phyloP scores from a whole-genome alignment of 495 filamentous ascomycete species.

The Rostrohypoxylon terebratum region DNA sequence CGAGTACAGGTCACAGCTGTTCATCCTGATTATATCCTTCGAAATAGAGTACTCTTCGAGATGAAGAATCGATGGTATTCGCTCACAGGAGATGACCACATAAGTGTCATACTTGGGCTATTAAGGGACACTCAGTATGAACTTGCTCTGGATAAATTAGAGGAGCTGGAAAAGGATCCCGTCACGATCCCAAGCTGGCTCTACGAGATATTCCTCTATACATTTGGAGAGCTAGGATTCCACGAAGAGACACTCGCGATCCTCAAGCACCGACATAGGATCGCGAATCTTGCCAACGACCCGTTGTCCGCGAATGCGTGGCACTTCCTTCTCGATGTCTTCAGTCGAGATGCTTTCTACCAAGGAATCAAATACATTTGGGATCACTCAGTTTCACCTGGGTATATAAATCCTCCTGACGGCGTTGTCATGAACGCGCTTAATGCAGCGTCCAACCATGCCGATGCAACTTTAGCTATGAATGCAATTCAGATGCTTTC shows the following conservation, averaged over 20 bases:
- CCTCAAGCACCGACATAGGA: conserved; percentile 64
- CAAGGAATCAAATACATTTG: conserved; percentile 65
- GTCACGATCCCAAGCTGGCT: conserved; percentile 74
- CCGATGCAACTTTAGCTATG: conserved; percentile 75
- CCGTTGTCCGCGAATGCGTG: conserved; percentile 62
- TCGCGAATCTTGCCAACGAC: conserved; percentile 58
- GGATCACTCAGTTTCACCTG: conserved; percentile 70
- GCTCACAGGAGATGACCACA: conserved; percentile 71
- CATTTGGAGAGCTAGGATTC: conserved; percentile 75
- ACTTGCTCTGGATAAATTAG: conserved; percentile 78
- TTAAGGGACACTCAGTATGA: conserved; percentile 86
- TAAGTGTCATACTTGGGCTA: conserved; percentile 76
- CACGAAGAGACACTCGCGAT: conserved; percentile 78
- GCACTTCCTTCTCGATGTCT: conserved; percentile 77
- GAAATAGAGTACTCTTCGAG: conserved; percentile 73
- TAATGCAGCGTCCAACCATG: conserved; percentile 71
- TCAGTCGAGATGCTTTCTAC: conserved; percentile 60
- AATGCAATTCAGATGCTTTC: conserved; percentile 70
- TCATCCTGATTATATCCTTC: conserved; percentile 85
- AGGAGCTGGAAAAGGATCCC: conserved; percentile 69
- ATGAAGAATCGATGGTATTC: conserved; percentile 78
- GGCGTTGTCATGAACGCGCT: conserved; percentile 74
- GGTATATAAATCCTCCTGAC: conserved; percentile 72
- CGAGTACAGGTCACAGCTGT: conserved; percentile 73
- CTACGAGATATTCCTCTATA: conserved; percentile 77